phyloP scores from a whole-genome alignment of 2,329 filamentous ascomycete genomes.

The Pseudogymnoascus sp. region DNA sequence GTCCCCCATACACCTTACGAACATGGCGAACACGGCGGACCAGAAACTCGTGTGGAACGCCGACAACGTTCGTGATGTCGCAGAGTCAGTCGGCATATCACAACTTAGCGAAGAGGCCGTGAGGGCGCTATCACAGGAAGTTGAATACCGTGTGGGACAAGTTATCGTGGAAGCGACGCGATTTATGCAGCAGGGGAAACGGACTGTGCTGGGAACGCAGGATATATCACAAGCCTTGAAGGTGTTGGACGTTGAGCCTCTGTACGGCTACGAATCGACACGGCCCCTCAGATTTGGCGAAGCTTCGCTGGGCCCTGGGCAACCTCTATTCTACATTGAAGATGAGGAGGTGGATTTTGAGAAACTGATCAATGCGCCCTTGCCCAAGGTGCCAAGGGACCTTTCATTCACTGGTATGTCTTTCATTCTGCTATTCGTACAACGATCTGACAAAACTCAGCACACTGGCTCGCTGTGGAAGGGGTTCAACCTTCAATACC shows the following conservation, averaged over 20 bases:
- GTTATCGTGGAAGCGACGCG: conserved; percentile 90
- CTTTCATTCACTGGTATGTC: conserved; percentile 76
- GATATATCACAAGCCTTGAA: conserved; percentile 82
- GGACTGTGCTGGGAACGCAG: conserved; percentile 79
- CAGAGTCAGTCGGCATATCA: conserved; percentile 86
- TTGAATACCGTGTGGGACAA: conserved; percentile 90
- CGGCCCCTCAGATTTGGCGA: conserved; percentile 86
- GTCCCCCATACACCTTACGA: background rate
- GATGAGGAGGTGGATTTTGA: conserved; percentile 99
- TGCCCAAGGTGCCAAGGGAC: conserved; percentile 91
- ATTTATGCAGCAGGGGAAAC: conserved; percentile 86
- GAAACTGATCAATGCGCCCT: conserved; percentile 91
- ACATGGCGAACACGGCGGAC: conserved; percentile 23
- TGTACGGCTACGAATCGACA: conserved; percentile 94
- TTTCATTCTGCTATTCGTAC: background rate
- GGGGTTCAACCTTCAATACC: conserved; percentile 94
- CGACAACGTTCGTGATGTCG: conserved; percentile 91
- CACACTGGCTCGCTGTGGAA: conserved; percentile 96
- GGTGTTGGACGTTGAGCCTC: conserved; percentile 83
- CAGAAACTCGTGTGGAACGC: conserved; percentile 73
- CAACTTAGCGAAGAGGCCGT: conserved; percentile 77
- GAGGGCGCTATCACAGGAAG: conserved; percentile 81
- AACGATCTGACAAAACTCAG: conserved; percentile 36
- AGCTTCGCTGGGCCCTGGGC: conserved; percentile 84
- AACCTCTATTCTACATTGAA: conserved; percentile 94